Evolutionary conservation across 495 filamentous ascomycete genomes (phyloP).

Genomic region (Darksidea phi): DNA sequence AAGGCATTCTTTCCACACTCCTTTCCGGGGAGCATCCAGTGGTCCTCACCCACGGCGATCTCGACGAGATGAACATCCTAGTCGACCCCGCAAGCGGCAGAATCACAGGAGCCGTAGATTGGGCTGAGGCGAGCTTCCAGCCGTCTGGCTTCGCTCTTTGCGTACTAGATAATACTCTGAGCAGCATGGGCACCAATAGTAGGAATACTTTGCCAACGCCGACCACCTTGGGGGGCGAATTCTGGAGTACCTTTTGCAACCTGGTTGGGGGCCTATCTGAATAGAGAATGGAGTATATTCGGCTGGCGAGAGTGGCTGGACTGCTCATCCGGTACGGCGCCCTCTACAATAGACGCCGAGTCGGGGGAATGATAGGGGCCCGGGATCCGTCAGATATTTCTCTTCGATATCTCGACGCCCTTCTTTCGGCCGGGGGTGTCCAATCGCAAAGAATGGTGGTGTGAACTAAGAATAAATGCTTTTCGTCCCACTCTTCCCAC

Average conservation of each 20-base stretch:
- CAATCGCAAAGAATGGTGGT: no score
- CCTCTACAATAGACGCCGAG: no score
- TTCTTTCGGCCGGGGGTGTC: no score
- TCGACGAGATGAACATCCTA: constrained; percentile 50
- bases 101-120: constrained; percentile 51
- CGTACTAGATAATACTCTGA: constrained; percentile 47
- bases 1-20: not conserved
- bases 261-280: constrained; percentile 2
- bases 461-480: no score
- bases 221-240: constrained; percentile 26
- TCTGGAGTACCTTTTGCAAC: constrained; percentile 31
- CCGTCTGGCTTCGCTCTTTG: constrained; percentile 51
- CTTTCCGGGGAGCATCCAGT: not conserved
- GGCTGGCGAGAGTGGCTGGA: no score
- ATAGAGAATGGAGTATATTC: no score
- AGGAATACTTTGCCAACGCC: constrained; percentile 41
- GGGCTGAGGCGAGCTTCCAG: constrained; percentile 47
- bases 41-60: constrained; percentile 50
- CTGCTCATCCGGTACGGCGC: no score
- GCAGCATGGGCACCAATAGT: constrained; percentile 44
- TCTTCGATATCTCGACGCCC: no score
- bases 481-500: no score
- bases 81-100: constrained; percentile 44
- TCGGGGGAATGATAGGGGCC: no score
- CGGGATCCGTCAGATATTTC: no score